A percentile compares a stretch with the other conserved stretches of the same genome.
These are phyloP conservation scores for Epichloe uncinata DNA, from an alignment of 2,329 filamentous ascomycete genomes.

Conservation along the genomic window DNA sequence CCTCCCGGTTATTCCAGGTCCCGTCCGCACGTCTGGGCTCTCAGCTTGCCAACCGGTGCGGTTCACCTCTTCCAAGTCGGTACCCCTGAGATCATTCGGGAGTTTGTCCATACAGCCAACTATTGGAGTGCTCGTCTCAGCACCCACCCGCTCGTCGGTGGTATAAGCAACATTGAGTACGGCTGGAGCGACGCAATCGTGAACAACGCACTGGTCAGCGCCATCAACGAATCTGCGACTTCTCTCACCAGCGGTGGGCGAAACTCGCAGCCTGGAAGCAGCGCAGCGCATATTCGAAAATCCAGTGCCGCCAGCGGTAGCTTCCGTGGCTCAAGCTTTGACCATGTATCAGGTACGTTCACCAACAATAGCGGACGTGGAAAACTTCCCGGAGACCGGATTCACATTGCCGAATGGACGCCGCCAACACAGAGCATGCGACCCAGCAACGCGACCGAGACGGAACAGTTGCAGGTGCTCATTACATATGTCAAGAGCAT, in stretches of 20 bases:
- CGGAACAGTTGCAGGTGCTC: conserved; percentile 67
- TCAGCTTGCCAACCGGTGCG: conserved; percentile 82
- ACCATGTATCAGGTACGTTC: conserved; percentile 42
- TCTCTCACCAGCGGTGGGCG: conserved; percentile 19
- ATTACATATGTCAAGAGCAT: conserved; percentile 70
- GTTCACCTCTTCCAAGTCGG: conserved; percentile 98
- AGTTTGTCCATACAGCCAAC: conserved; percentile 89
- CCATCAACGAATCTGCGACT: conserved; percentile 34
- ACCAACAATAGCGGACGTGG: conserved; percentile 34
- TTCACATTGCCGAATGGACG: conserved; percentile 75
- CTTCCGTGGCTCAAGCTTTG: conserved; percentile 45
- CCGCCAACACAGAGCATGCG: conserved; percentile 86
- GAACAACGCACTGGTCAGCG: conserved; percentile 40
- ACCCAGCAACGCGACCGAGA: conserved; percentile 62
- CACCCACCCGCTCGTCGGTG: conserved; percentile 83
- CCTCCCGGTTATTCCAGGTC: conserved; percentile 85
- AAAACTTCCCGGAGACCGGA: conserved; percentile 71
- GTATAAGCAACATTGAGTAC: conserved; percentile 94
- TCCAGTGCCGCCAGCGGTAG: conserved; percentile 38
- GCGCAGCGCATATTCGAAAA: conserved; percentile 26
- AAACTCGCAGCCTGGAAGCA: conserved; percentile 37
- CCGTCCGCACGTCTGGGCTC: conserved; percentile 83
- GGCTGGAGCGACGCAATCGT: conserved; percentile 86
- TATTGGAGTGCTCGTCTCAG: conserved; percentile 95
- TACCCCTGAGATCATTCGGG: conserved; percentile 83